Base-by-base conservation (phyloP, 306 rosid species). In the Dicorynia guianensis region DNA sequence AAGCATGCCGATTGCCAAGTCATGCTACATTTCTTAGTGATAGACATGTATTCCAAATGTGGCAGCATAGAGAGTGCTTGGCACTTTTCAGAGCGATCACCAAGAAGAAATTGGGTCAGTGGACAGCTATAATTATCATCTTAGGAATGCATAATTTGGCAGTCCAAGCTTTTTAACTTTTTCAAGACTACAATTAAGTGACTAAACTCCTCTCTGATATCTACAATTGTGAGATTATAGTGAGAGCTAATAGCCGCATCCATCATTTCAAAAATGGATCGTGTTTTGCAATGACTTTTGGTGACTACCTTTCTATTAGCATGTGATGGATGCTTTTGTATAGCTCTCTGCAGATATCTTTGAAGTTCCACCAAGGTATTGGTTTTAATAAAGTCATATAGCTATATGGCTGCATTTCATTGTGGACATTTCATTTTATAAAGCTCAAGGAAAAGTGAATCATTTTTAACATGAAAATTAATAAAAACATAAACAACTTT, bases 211-310 rank as follows among this genome's bases (percentile, higher is more conserved):
- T 90, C 33, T 90, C 90, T 56, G 67, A 30, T 40, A 80, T 87
- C 79, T 85, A 82, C 25, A 19, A 73, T 11, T 75, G 84, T 50
- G 89, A 87, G 82, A 85, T 90, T 39, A 75, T 85, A 78, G 88
- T 90, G 69, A 78, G 92, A 82, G 96, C 84, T 74, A 81, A 46
- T 43, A 84, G 89, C 65, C 87, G 84, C 40, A 84, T 90, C 87
- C 96, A 86, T 80, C 96, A 84, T 78, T 90, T 90, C 63, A 76
- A 75, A 75, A 84, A 83, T 20, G 90, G 89, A 25, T 83, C 79
- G 5, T 90, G 96, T 80, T 84, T 57, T 90, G 92, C 83, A 75
- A 84, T 64, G 86, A 89, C 77, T 85, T 89, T 82, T 87, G 92
- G 90, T 87, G 85, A 87, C 34, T 30, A 65, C 49, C 55, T 61